phyloP scores from a whole-genome alignment of 495 filamentous ascomycete species.

The Wilcoxina mikolae region DNA sequence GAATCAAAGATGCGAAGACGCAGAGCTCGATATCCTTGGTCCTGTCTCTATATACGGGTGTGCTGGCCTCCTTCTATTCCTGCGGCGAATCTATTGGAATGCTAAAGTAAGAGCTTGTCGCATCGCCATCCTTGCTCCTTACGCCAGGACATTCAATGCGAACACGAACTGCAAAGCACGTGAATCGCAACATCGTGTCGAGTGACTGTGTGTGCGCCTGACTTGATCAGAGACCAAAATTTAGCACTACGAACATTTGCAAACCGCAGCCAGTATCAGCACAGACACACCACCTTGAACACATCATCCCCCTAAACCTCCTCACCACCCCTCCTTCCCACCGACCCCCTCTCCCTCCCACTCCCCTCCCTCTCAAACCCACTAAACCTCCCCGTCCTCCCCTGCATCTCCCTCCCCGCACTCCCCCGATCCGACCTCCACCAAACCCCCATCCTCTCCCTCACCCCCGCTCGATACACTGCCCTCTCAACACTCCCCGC shows the following conservation, averaged over 20 bases:
- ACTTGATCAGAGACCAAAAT: background rate
- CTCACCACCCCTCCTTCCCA: background rate
- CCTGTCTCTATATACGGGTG: no score
- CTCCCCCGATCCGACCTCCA: constrained; percentile 32
- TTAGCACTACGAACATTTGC: background rate
- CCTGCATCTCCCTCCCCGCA: constrained; percentile 44
- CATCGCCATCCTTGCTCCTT: no score
- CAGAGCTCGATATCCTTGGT: no score
- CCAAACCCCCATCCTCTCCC: background rate
- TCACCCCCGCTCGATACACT: background rate
- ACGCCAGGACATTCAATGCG: no score
- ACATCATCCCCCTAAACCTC: constrained; percentile 4
- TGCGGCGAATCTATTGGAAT: no score
- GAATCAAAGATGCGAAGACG: no score
- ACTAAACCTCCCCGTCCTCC: constrained; percentile 42
- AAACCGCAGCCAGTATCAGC: background rate
- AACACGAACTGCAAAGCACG: no score
- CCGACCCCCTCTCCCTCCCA: background rate
- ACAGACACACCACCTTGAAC: background rate
- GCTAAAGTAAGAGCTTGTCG: no score
- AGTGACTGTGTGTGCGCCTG: background rate
- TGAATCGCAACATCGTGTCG: background rate
- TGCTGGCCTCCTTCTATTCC: no score
- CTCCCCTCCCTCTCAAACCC: constrained; percentile 12
- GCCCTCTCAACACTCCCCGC: background rate